Conservation (phyloP, 1,284 basidiomycete species). For the Bjerkandera adusta region DNA sequence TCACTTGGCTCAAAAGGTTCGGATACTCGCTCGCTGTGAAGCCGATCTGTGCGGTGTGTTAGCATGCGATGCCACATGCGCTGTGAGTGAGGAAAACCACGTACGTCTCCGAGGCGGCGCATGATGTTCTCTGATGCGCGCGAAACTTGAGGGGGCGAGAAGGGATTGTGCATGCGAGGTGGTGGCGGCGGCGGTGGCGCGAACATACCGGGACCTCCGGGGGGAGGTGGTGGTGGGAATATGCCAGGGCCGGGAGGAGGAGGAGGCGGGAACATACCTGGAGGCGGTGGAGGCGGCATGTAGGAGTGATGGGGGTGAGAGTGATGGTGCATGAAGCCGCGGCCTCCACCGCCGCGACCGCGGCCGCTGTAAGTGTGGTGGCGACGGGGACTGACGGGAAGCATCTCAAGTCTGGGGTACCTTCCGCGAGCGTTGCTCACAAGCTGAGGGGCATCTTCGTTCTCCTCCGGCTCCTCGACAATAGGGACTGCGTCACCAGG, state of each 20-base stretch:
- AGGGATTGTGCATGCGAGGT: constrained; percentile 11
- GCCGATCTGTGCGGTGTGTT: constrained; percentile 56
- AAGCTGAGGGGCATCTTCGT: constrained; percentile 39
- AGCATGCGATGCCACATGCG: too few relatives aligned
- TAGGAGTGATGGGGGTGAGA: neutral
- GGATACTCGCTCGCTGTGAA: constrained; percentile 58
- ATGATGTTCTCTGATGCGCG: constrained; percentile 20
- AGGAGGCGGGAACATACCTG: neutral
- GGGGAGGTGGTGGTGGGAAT: constrained; percentile 5
- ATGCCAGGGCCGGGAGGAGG: neutral
- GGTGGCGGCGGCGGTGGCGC: constrained; percentile 1
- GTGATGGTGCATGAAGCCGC: neutral
- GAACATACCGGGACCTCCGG: constrained; percentile 12
- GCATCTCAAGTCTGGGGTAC: constrained; percentile 60
- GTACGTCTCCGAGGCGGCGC: constrained; percentile 24
- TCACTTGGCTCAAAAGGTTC: constrained; percentile 49
- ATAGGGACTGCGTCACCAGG: constrained; percentile 1
- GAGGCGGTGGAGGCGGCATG: neutral
- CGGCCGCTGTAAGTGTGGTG: constrained; percentile 23
- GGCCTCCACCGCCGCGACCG: neutral
- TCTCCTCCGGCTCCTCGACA: constrained; percentile 10
- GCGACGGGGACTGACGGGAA: constrained; percentile 37
- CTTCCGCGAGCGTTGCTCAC: constrained; percentile 59
- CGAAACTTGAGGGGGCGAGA: constrained; percentile 7
- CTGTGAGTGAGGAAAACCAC: constrained; percentile 6